Evolutionary conservation across 78 protist species (phyloP).

Genomic region (Tieghemostelium lacteum): DNA sequence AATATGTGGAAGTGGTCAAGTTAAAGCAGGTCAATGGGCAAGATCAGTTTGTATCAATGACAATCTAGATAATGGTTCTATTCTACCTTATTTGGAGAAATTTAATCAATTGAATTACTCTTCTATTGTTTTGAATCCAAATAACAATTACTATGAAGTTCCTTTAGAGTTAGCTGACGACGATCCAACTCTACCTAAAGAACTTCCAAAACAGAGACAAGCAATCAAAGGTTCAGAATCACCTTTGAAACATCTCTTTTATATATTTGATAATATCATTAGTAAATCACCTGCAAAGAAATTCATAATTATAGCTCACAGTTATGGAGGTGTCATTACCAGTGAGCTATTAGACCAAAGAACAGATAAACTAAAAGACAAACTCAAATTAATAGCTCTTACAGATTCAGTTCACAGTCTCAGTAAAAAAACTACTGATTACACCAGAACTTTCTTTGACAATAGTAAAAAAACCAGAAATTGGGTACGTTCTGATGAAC

Average conservation of each 20-base stretch:
- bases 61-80: slow-evolving; percentile 23
- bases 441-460: neutral
- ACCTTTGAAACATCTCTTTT: slow-evolving; percentile 43
- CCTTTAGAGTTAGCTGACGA: neutral
- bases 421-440: neutral
- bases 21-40: slow-evolving; percentile 80
- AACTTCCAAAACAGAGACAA: neutral
- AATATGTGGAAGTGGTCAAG: slow-evolving; percentile 53
- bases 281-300: slow-evolving; percentile 31
- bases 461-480: neutral
- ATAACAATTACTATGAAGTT: slow-evolving; percentile 4
- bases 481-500: neutral
- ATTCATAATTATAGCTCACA: slow-evolving; percentile 70
- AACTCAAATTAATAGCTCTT: slow-evolving; percentile 15
- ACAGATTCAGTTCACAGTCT: slow-evolving; percentile 63
- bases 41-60: slow-evolving; percentile 59
- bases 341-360: neutral
- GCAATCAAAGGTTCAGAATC: slow-evolving; percentile 33
- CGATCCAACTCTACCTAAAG: neutral
- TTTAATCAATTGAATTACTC: slow-evolving; percentile 4
- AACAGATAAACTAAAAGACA: neutral
- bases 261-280: slow-evolving; percentile 1
- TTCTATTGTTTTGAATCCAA: slow-evolving; percentile 42
- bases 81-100: slow-evolving; percentile 27
- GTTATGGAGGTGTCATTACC: slow-evolving; percentile 66